Evolutionary conservation across 208 protist genomes (phyloP), one percentile per base, ranked within the genome.

Genomic region (Leishmania amazonensis): DNA sequence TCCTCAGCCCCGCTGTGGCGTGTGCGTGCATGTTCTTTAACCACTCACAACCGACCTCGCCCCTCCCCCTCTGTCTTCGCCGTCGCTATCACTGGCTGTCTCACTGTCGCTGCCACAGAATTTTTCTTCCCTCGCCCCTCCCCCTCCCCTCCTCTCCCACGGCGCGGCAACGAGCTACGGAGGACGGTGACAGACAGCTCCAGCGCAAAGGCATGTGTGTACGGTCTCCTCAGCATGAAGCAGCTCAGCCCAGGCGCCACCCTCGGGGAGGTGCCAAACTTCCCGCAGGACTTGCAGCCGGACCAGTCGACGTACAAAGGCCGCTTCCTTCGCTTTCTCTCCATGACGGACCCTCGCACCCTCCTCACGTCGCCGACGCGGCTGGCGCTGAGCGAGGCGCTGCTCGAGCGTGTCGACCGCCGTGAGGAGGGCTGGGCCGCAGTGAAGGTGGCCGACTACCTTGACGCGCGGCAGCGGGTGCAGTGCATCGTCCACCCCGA

Each of bases 401-500:
- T 93, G 42, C 79, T 93, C 11, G 67, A 78, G 24, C 72, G 83
- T 35, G 86, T 87, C 0, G 80, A 85, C 60, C n/a, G 60, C 28
- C 80, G 79, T 53, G 75, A 83, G 15, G 42, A 49, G 3, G 86
- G 84, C 6, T 93, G 88, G 85, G 7, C 76, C 2, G n/a, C 57
- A 4, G 78, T 91, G 19, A 75, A 21, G 47, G 88, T 91, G 19
- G 60, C 35, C 7, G 85, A 88, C 60, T 93, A 91, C 81, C 76
- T 87, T 13, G 80, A 88, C 49, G 90, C 90, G 7, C 79, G 75
- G 17, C 81, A 88, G 71, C 88, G 84, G 0, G 85, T 90, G 74
- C 85, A 84, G 58, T 86, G 93, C 54, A 95, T 89, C 38, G 67
- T 97, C 7, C 96, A 98, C 83, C 93, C 95, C 38, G 94, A 98